Conservation (phyloP, 768 basidiomycete genomes). For the Termitomyces bulborhizus region DNA sequence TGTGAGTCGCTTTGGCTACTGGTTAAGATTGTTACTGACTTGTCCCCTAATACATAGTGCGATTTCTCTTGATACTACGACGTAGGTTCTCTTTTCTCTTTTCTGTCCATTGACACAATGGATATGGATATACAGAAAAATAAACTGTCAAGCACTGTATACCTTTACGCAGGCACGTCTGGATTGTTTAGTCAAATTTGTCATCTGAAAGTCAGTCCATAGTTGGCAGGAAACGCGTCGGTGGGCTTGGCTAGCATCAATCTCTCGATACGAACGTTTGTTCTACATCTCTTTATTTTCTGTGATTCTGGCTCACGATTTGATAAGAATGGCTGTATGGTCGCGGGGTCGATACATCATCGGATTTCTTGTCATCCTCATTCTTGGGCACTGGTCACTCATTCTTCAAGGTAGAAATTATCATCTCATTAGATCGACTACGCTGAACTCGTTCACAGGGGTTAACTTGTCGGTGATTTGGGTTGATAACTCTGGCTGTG, state of each 20-base stretch:
- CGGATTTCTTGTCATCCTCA: constrained; percentile 41
- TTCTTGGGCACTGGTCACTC: constrained; percentile 66
- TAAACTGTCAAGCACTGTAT: constrained; percentile 59
- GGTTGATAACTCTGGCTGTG: constrained; percentile 41
- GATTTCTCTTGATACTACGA: constrained; percentile 44
- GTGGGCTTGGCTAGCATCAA: constrained; percentile 57
- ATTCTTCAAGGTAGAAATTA: constrained; percentile 51
- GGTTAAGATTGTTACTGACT: neutral
- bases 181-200: constrained; percentile 1
- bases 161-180: constrained; percentile 50
- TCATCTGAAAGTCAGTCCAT: neutral
- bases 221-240: constrained; percentile 34
- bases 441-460: constrained; percentile 27
- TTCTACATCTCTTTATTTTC: neutral
- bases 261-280: constrained; percentile 53
- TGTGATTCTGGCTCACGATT: neutral
- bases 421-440: neutral
- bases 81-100: constrained; percentile 19
- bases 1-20: constrained; percentile 35
- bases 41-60: constrained; percentile 33
- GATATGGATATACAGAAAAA: constrained; percentile 30
- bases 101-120: neutral
- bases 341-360: constrained; percentile 50
- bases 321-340: constrained; percentile 53
- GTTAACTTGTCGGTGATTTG: constrained; percentile 54